These are phyloP conservation scores for Pleurotus cornucopiae DNA, from an alignment of 768 basidiomycete species.

Conservation along the genomic window DNA sequence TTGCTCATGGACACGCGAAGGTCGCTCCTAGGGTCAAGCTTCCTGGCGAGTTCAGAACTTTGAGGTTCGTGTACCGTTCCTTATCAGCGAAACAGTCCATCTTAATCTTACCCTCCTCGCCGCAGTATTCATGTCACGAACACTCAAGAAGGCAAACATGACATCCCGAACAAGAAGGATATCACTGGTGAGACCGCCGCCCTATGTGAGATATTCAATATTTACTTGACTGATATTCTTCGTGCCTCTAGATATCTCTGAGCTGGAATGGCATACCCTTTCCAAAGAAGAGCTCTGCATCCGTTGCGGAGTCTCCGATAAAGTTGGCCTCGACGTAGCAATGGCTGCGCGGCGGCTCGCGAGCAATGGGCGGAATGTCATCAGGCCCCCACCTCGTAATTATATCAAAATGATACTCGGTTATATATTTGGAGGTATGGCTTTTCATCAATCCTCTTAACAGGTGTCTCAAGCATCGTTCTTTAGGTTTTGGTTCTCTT, in stretches of 20 bases:
- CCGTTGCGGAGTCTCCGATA: slow-evolving; percentile 39
- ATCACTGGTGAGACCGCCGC: slow-evolving; percentile 11
- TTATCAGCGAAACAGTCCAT: not conserved
- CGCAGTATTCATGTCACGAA: slow-evolving; percentile 22
- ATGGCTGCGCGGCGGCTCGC: slow-evolving; percentile 44
- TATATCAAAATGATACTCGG: slow-evolving; percentile 38
- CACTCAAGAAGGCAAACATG: slow-evolving; percentile 16
- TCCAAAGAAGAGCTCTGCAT: slow-evolving; percentile 34
- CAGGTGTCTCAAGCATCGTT: not conserved
- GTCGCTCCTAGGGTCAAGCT: slow-evolving; percentile 16
- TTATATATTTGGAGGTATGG: slow-evolving; percentile 45
- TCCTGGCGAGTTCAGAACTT: slow-evolving; percentile 20
- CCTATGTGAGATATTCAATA: not conserved
- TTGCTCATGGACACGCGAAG: slow-evolving; percentile 7
- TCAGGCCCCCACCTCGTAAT: slow-evolving; percentile 44
- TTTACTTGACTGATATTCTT: not conserved
- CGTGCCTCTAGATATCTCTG: slow-evolving; percentile 32
- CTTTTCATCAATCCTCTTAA: not conserved
- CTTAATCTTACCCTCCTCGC: too few relatives aligned
- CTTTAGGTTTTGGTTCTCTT: slow-evolving; percentile 39
- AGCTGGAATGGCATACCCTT: slow-evolving; percentile 46
- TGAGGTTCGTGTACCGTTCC: slow-evolving; percentile 13
- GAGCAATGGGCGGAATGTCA: slow-evolving; percentile 43
- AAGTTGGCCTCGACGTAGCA: slow-evolving; percentile 42
- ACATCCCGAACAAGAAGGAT: slow-evolving; percentile 9